Conservation (phyloP, 2,329 filamentous ascomycete species). For the Apiospora saccharicola region DNA sequence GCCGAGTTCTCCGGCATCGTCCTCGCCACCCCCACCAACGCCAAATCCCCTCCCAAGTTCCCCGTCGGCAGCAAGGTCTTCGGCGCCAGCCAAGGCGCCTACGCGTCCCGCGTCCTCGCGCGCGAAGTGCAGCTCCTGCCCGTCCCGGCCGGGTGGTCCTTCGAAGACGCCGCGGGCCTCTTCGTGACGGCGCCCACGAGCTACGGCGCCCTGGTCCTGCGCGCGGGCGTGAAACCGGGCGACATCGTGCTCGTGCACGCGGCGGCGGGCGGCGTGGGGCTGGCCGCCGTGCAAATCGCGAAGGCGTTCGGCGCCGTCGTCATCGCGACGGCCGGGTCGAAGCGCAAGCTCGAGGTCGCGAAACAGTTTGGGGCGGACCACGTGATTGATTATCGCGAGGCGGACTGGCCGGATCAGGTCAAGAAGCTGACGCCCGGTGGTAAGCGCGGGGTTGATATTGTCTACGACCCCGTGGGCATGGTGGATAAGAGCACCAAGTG, state of each 20-base stretch:
- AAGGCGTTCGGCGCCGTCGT: slow-evolving; percentile 92
- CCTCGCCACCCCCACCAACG: slow-evolving; percentile 66
- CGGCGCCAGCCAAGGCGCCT: slow-evolving; percentile 85
- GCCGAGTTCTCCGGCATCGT: slow-evolving; percentile 87
- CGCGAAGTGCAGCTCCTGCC: slow-evolving; percentile 73
- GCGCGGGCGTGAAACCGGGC: slow-evolving; percentile 78
- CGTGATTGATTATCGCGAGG: slow-evolving; percentile 76
- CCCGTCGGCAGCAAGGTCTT: slow-evolving; percentile 85
- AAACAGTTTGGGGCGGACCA: slow-evolving; percentile 85
- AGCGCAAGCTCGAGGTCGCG: slow-evolving; percentile 82
- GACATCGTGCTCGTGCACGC: slow-evolving; percentile 93
- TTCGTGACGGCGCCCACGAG: slow-evolving; percentile 93
- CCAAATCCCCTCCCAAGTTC: slow-evolving; percentile 61
- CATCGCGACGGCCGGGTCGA: slow-evolving; percentile 87
- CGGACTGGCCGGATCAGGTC: slow-evolving; percentile 71
- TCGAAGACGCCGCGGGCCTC: slow-evolving; percentile 83
- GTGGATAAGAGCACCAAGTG: slow-evolving; percentile 90
- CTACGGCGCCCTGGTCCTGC: slow-evolving; percentile 81
- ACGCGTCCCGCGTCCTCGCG: slow-evolving; percentile 77
- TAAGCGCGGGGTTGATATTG: slow-evolving; percentile 79
- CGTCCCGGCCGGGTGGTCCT: slow-evolving; percentile 82
- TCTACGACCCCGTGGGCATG: slow-evolving; percentile 92
- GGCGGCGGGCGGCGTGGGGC: slow-evolving; percentile 88
- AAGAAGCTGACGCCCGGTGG: slow-evolving; percentile 78
- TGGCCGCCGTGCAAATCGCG: slow-evolving; percentile 91